phyloP scores from a whole-genome alignment of 2,329 filamentous ascomycete species.

The Diaporthe citri region DNA sequence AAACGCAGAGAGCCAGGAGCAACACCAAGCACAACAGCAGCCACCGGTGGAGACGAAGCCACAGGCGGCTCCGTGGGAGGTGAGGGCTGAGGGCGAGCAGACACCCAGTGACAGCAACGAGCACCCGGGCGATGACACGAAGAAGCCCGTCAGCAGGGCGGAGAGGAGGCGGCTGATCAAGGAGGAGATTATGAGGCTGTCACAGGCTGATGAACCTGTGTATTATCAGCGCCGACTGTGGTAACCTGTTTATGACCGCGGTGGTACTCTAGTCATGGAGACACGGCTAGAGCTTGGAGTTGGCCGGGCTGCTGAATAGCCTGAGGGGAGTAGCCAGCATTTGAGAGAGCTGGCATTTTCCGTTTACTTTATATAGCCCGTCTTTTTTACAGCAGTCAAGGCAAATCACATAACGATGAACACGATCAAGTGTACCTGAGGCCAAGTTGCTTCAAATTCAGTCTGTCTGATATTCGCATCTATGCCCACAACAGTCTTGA shows the following conservation, averaged over 20 bases:
- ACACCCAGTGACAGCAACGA: conserved; percentile 45
- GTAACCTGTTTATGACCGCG: conserved; percentile 47
- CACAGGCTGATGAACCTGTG: conserved; percentile 59
- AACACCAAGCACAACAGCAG: neutral
- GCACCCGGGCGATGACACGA: conserved; percentile 53
- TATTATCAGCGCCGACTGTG: conserved; percentile 69
- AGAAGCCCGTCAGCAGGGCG: conserved; percentile 63
- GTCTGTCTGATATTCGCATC: conserved; percentile 9
- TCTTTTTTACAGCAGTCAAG: neutral
- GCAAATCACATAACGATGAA: neutral
- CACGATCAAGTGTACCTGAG: neutral
- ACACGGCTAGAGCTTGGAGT: neutral
- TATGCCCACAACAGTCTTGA: neutral
- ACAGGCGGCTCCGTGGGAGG: conserved; percentile 37
- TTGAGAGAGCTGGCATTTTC: neutral
- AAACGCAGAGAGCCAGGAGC: conserved; percentile 4
- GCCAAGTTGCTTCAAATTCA: neutral
- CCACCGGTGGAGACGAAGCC: conserved; percentile 18
- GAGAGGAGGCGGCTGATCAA: conserved; percentile 70
- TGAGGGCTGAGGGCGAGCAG: conserved; percentile 15
- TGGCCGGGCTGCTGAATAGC: neutral
- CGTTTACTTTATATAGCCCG: too few relatives aligned
- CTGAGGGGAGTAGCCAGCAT: neutral
- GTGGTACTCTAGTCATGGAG: neutral
- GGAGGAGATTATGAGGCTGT: conserved; percentile 65